Evolutionary conservation across 106 monocot species (phyloP).

Genomic region (Dioscorea alata): DNA sequence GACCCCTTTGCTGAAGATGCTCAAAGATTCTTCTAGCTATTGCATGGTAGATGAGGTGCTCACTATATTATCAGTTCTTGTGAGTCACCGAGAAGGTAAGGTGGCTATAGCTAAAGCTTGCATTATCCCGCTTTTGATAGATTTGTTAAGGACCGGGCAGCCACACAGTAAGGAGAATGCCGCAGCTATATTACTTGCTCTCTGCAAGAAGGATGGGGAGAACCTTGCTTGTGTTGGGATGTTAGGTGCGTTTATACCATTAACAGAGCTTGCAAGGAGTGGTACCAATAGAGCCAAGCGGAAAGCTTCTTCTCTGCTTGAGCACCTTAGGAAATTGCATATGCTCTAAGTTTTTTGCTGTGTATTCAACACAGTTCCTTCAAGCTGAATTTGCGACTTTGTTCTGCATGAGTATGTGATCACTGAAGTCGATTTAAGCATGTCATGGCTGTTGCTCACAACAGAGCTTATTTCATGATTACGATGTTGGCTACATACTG

Average conservation of each 20-base stretch:
- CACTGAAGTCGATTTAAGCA: too few relatives aligned
- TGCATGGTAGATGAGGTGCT: slow-evolving; percentile 73
- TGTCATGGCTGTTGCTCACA: too few relatives aligned
- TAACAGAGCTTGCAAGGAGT: slow-evolving; percentile 54
- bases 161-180: slow-evolving; percentile 82
- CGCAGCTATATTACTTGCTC: slow-evolving; percentile 60
- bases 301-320: slow-evolving; percentile 69
- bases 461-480: too few relatives aligned
- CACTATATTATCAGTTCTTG: slow-evolving; percentile 37
- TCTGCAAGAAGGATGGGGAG: slow-evolving; percentile 71
- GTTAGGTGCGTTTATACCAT: slow-evolving; percentile 50
- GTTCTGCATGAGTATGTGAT: too few relatives aligned
- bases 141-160: slow-evolving; percentile 51
- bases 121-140: slow-evolving; percentile 54
- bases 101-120: slow-evolving; percentile 46
- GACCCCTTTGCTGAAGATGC: slow-evolving; percentile 47
- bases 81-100: slow-evolving; percentile 62
- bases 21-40: slow-evolving; percentile 30
- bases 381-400: too few relatives aligned
- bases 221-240: slow-evolving; percentile 55
- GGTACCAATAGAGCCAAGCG: slow-evolving; percentile 80
- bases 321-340: slow-evolving; percentile 46
- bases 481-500: too few relatives aligned
- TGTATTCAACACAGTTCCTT: not conserved
- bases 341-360: slow-evolving; percentile 13